Base-by-base conservation (phyloP, 352 stramenopile species). In the Globisporangium cystogenes region DNA sequence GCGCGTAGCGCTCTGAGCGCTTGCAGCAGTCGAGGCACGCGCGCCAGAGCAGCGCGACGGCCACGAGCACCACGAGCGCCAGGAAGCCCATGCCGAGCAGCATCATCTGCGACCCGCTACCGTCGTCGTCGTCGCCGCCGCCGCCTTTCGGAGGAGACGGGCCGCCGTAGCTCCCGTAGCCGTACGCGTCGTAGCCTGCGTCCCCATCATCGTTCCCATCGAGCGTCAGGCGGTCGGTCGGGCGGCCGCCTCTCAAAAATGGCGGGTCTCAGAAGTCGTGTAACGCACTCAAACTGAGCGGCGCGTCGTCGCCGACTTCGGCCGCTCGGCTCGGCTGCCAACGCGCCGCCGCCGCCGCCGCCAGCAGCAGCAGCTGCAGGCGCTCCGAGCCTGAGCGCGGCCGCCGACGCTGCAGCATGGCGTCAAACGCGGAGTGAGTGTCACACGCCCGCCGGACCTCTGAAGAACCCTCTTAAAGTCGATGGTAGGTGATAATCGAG, bases 1-100 rank as follows among this genome's bases (percentile, higher is more conserved):
- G 60, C 7, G 64, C 57, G 11, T 64, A 58, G 36, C 54, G 69
- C 18, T 50, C 62, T 14, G 74, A 62, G 15, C 55, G 70, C 15
- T 57, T 72, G 42, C 74, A 85, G 55, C 72, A 85, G 43, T 82
- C 71, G 20, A 75, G 35, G 36, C 64, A 78, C 5, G 67, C 65
- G 68, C 68, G 76, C 74, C 74, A 82, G 29, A 52, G 47, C 29
- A 52, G 47, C 16, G 67, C 77, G 29, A 82, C 64, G 47, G 60
- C 72, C 5, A 70, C 24, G 20, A 72, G 64, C 27, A 82, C 53
- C n/a, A 75, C 27, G 23, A 80, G 62, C 26, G 58, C 45, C 21
- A 48, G 69, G 26, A 85, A 62, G 39, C 69, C 61, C 46, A 67
- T 44, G 12, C 55, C 62, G 23, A 82, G 62, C 27, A 76, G 57